Percentiles rank a stretch among this genome's conserved stretches.
Conservation (phyloP, 441 rosid genomes). For the Populus trichocarpa region DNA sequence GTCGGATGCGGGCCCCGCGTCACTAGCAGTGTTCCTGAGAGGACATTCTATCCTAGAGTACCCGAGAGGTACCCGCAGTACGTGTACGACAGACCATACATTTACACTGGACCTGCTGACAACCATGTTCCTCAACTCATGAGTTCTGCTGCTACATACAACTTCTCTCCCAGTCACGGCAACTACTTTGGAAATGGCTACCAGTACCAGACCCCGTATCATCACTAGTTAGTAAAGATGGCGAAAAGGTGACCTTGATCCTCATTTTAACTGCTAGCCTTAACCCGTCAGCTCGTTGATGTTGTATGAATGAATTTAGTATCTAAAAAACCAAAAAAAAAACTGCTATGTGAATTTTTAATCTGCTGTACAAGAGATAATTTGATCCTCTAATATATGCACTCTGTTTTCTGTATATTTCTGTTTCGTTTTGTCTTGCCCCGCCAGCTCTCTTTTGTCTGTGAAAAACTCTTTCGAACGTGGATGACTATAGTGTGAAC, state of each 20-base stretch:
- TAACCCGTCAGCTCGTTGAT: conserved; percentile 43
- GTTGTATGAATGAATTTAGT: conserved; percentile 72
- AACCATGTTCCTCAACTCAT: conserved; percentile 53
- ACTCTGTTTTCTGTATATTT: conserved; percentile 46
- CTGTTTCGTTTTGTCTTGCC: not conserved
- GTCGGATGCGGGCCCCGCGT: conserved; percentile 62
- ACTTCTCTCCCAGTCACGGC: conserved; percentile 61
- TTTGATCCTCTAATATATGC: conserved; percentile 56
- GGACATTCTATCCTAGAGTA: conserved; percentile 54
- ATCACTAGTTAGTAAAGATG: conserved; percentile 62
- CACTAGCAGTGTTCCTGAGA: conserved; percentile 43
- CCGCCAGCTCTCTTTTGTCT: not conserved
- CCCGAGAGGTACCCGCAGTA: conserved; percentile 76
- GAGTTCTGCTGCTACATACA: conserved; percentile 64
- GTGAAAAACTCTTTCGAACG: not conserved
- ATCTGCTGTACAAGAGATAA: conserved; percentile 45
- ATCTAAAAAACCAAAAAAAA: conserved; percentile 24
- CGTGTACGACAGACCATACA: conserved; percentile 73
- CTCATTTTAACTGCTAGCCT: conserved; percentile 71
- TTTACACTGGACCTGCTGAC: conserved; percentile 58
- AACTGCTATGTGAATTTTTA: conserved; percentile 40
- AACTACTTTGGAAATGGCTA: conserved; percentile 91
- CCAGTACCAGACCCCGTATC: conserved; percentile 85
- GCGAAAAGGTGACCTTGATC: conserved; percentile 51
- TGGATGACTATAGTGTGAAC: too few species aligned